These are phyloP conservation scores for Suillus sp. DNA, from an alignment of 768 basidiomycete species.

Conservation along the genomic window DNA sequence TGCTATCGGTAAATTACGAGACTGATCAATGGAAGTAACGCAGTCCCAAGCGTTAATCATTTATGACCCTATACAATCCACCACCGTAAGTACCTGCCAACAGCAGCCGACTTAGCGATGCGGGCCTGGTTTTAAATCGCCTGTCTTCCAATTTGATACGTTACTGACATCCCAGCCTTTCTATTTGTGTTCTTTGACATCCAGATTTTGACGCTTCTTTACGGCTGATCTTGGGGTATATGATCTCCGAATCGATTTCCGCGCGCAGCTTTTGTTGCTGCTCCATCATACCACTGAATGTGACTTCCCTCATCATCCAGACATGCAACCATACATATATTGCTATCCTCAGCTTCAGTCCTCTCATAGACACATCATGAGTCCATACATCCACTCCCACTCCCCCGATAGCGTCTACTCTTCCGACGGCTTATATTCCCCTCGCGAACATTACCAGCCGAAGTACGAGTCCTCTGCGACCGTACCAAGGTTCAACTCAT, in stretches of 20 bases:
- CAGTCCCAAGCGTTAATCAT: slow-evolving; percentile 31
- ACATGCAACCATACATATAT: slow-evolving; percentile 35
- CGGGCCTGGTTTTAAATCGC: slow-evolving; percentile 34
- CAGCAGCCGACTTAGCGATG: slow-evolving; percentile 24
- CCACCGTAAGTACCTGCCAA: slow-evolving; percentile 31
- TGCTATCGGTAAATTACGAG: slow-evolving; percentile 30
- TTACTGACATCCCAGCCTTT: slow-evolving; percentile 33
- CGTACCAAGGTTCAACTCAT: slow-evolving; percentile 18
- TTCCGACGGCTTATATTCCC: slow-evolving; percentile 24
- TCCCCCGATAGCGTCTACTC: slow-evolving; percentile 21
- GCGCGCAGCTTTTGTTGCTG: slow-evolving; percentile 29
- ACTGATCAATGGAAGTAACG: slow-evolving; percentile 37
- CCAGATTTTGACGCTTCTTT: slow-evolving; percentile 22
- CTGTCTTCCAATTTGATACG: slow-evolving; percentile 22
- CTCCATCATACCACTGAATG: slow-evolving; percentile 26
- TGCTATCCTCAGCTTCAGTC: slow-evolving; percentile 28
- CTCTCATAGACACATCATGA: slow-evolving; percentile 29
- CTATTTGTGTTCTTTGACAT: slow-evolving; percentile 20
- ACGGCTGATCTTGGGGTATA: slow-evolving; percentile 28
- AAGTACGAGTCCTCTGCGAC: slow-evolving; percentile 22
- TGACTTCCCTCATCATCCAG: slow-evolving; percentile 15
- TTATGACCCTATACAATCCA: slow-evolving; percentile 26
- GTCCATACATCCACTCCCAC: slow-evolving; percentile 27
- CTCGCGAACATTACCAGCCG: slow-evolving; percentile 26
- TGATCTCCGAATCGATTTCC: slow-evolving; percentile 32